These are phyloP conservation scores for Globisporangium paddicum DNA, from an alignment of 352 stramenopile species.

Conservation along the genomic window DNA sequence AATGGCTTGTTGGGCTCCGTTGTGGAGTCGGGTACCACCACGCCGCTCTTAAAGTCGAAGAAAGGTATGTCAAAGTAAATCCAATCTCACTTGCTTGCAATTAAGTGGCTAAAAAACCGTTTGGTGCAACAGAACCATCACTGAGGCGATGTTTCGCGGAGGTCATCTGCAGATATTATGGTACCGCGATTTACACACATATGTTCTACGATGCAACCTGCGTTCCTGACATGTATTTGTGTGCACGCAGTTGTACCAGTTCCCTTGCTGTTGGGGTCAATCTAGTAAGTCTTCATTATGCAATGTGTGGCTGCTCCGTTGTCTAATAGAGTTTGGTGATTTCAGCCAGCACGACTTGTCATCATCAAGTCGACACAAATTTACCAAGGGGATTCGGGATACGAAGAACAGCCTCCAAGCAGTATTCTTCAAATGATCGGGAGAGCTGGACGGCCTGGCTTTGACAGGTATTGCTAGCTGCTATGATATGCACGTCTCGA, in stretches of 20 bases:
- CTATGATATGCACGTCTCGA: background rate
- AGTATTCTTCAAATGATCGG: slow-evolving; percentile 40
- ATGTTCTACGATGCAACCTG: background rate
- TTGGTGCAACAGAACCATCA: slow-evolving; percentile 13
- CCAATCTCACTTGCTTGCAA: background rate
- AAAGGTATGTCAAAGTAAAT: slow-evolving; percentile 17
- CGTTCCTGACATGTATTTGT: background rate
- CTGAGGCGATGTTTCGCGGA: slow-evolving; percentile 26
- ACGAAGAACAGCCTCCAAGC: slow-evolving; percentile 21
- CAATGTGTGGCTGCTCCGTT: background rate
- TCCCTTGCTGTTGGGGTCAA: slow-evolving; percentile 39
- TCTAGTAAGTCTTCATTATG: slow-evolving; percentile 18
- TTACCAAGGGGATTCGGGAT: slow-evolving; percentile 24
- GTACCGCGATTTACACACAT: slow-evolving; percentile 9
- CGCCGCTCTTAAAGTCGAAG: slow-evolving; percentile 18
- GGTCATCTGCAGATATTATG: slow-evolving; percentile 27
- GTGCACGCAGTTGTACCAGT: slow-evolving; percentile 25
- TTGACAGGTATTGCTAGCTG: slow-evolving; percentile 22
- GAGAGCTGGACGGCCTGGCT: slow-evolving; percentile 26
- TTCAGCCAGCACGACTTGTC: slow-evolving; percentile 32
- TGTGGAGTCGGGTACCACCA: slow-evolving; percentile 36
- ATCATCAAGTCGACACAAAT: slow-evolving; percentile 36
- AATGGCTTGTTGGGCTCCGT: slow-evolving; percentile 9
- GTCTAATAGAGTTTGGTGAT: background rate
- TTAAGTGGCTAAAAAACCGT: background rate